Percentiles rank a stretch among this genome's conserved stretches.
phyloP scores from a whole-genome alignment of 176 grass and related monocot species.

The Bothriochloa decipiens region DNA sequence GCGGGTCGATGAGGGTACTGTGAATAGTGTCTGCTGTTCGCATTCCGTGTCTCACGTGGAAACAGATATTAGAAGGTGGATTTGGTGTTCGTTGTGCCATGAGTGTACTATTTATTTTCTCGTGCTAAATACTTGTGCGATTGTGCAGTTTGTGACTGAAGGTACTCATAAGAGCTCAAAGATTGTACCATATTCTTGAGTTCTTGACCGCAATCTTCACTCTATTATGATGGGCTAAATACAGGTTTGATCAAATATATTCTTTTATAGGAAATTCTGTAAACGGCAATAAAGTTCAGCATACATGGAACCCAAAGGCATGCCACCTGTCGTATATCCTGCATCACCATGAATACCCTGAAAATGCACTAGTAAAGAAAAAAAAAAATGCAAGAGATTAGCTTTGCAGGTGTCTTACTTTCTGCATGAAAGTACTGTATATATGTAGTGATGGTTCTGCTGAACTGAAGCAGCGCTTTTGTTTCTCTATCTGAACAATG shows the following conservation, averaged over 20 bases:
- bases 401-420: background rate
- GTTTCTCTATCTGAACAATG: background rate
- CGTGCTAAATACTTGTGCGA: background rate
- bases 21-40: background rate
- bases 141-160: background rate
- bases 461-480: background rate
- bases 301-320: background rate
- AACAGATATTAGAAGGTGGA: background rate
- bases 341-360: background rate
- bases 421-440: conserved; percentile 1
- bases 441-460: conserved; percentile 12
- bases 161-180: background rate
- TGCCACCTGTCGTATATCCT: background rate
- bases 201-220: too few species aligned
- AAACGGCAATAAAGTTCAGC: background rate
- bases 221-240: too few species aligned
- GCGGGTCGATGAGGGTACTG: background rate
- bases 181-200: background rate
- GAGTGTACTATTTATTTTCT: too few species aligned
- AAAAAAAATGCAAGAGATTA: background rate
- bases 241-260: background rate
- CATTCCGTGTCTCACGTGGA: background rate
- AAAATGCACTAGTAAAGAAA: background rate
- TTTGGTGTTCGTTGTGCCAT: too few species aligned
- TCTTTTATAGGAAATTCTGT: background rate